These are phyloP conservation scores for Cymbopogon citratus DNA, from an alignment of 176 grass and related monocot species.

Conservation along the genomic window DNA sequence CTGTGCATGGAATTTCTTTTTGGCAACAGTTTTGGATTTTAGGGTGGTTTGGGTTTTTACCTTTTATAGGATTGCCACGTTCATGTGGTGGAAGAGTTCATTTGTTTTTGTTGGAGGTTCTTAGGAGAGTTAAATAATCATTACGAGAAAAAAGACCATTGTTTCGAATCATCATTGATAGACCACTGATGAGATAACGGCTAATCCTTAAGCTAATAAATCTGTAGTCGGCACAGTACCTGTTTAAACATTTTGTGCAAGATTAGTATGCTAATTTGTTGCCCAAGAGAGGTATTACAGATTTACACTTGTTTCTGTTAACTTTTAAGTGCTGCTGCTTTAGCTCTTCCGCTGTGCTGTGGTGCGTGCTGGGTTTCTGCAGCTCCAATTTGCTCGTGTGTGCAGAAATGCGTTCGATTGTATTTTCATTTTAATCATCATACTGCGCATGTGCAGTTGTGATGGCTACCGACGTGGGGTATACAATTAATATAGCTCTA, in stretches of 20 bases:
- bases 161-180: neutral
- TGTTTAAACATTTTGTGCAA: neutral
- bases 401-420: too few species aligned
- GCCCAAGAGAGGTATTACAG: neutral
- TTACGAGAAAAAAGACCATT: conserved; percentile 24
- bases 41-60: conserved; percentile 12
- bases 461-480: too few species aligned
- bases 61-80: conserved; percentile 30
- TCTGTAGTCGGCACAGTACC: neutral
- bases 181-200: conserved; percentile 25
- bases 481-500: too few species aligned
- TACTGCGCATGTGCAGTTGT: too few species aligned
- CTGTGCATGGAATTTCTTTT: neutral
- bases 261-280: conserved; percentile 9
- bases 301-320: neutral
- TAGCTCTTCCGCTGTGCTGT: too few species aligned
- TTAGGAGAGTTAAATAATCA: conserved; percentile 33
- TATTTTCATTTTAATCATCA: too few species aligned
- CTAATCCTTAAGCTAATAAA: conserved; percentile 6
- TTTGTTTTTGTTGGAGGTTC: conserved; percentile 16
- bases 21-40: conserved; percentile 32
- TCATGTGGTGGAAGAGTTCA: conserved; percentile 26
- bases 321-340: neutral
- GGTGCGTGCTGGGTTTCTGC: too few species aligned
- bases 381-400: too few species aligned